Evolutionary conservation across 192 early-diverging fungal genomes (phyloP).

Genomic region (Haplosporangium gracile): DNA sequence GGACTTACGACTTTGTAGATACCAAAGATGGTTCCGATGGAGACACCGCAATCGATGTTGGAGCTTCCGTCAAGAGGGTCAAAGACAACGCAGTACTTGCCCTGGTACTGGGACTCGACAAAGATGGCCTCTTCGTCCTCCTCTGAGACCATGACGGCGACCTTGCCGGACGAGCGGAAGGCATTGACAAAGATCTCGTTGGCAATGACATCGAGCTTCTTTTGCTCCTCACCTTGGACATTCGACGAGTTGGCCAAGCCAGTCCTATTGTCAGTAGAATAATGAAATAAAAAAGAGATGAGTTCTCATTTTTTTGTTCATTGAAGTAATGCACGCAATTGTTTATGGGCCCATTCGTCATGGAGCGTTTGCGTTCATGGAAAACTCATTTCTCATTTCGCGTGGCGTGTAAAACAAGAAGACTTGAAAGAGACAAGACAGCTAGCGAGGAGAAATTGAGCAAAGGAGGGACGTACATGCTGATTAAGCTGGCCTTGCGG

Average conservation of each 20-base stretch:
- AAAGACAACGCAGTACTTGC: constrained; percentile 96
- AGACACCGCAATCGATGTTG: constrained; percentile 99
- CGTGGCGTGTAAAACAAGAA: background rate
- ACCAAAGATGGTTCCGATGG: constrained; percentile 99
- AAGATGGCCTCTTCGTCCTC: constrained; percentile 96
- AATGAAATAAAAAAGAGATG: background rate
- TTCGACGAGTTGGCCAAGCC: constrained; percentile 89
- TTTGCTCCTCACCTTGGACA: constrained; percentile 94
- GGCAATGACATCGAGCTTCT: constrained; percentile 97
- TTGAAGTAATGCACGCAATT: background rate
- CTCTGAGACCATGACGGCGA: constrained; percentile 95
- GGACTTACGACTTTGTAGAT: constrained; percentile 90
- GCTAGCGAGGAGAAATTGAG: background rate
- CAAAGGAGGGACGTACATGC: constrained; percentile 73
- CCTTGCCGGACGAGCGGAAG: constrained; percentile 88
- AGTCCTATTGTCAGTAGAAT: constrained; percentile 62
- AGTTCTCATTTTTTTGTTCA: background rate
- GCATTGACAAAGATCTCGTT: constrained; percentile 99
- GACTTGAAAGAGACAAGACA: background rate
- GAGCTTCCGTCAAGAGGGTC: constrained; percentile 97
- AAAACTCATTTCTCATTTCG: background rate
- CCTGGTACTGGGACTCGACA: constrained; percentile 81
- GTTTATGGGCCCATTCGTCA: background rate
- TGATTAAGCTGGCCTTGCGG: constrained; percentile 95
- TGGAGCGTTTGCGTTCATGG: no score